A percentile compares a stretch with the other conserved stretches of the same genome.
phyloP scores from a whole-genome alignment of 768 basidiomycete genomes.

The Termitomyces bulborhizus region DNA sequence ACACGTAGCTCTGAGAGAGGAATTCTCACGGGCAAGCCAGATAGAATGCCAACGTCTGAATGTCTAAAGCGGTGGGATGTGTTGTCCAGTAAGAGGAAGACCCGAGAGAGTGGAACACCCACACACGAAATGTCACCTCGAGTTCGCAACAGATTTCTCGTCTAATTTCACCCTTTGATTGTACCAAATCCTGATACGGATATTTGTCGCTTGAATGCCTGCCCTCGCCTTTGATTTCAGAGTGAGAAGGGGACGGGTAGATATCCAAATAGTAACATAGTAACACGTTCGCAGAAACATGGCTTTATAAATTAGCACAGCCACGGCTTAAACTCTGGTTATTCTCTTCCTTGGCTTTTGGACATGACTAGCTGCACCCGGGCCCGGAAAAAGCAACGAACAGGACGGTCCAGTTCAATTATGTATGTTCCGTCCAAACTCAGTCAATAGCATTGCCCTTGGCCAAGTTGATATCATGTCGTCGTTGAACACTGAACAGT shows the following conservation, averaged over 20 bases:
- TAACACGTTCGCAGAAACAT: background rate
- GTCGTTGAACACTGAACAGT: too few species aligned
- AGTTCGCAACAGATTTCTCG: slow-evolving; percentile 3
- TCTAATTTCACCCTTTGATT: background rate
- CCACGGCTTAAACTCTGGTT: slow-evolving; percentile 4
- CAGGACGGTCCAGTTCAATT: background rate
- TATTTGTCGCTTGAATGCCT: background rate
- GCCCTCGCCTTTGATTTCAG: background rate
- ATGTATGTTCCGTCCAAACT: background rate
- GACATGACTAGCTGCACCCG: background rate
- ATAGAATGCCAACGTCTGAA: slow-evolving; percentile 4
- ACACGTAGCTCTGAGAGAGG: slow-evolving; percentile 13
- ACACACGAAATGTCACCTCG: slow-evolving; percentile 17
- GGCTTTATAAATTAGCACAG: slow-evolving; percentile 13
- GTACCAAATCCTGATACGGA: background rate
- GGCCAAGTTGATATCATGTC: too few species aligned
- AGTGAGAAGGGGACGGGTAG: background rate
- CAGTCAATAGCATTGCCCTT: slow-evolving; percentile 15
- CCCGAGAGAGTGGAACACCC: slow-evolving; percentile 37
- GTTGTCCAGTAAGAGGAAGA: slow-evolving; percentile 22
- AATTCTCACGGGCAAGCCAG: slow-evolving; percentile 15
- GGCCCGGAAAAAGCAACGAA: background rate
- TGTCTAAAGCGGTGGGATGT: slow-evolving; percentile 12
- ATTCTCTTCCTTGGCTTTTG: background rate
- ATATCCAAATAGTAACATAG: too few species aligned